Evolutionary conservation across 176 grass and related monocot genomes (phyloP), one percentile per base, ranked within the genome.

Genomic region (Oryza brachyantha): DNA sequence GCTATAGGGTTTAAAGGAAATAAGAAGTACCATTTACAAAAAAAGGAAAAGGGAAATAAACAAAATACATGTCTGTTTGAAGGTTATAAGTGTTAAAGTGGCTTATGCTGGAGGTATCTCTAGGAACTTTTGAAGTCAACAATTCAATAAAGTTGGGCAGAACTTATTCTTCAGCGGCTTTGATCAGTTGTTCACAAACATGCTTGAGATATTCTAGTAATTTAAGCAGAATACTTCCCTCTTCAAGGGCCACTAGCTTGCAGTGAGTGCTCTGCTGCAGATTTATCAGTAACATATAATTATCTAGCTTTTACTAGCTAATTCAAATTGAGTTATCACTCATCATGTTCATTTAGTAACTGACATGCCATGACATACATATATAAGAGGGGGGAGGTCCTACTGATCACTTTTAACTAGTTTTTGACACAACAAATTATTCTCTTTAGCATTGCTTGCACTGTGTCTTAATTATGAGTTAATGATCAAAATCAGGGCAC

Each of bases 341-440:
- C 28, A 61, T 35, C 59, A 29, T 32, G 59, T 81, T 81, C 10
- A 4, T n/a, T 24, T 81, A 35, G 12, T 41, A 72, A 62, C 57
- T 45, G 29, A 27, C 17, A 32, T 68, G 28, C n/a, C n/a, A n/a
- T n/a, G n/a, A n/a, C n/a, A 61, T 8, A 62, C 72, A 45, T 11
- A 43, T 71, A 45, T 80, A 61, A 52, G 54, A 34, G 55, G 45
- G 54, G 28, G 52, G 21, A 60, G 61, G 19, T 72, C 13, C 19
- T 81, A 81, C 48, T 70, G 50, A 60, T 68, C n/a, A 8, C 36
- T 79, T 25, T 65, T 79, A 54, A 29, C 43, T 79, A 54, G 63
- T 54, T 67, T 54, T 35, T 80, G 27, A 41, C 65, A 60, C 65
- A 48, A 66, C 66, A 32, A 21, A 35, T 37, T 78, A 21, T 78